These are phyloP conservation scores for Saccharomycopsis amapae DNA, from an alignment of 805 yeast species.

Conservation along the genomic window DNA sequence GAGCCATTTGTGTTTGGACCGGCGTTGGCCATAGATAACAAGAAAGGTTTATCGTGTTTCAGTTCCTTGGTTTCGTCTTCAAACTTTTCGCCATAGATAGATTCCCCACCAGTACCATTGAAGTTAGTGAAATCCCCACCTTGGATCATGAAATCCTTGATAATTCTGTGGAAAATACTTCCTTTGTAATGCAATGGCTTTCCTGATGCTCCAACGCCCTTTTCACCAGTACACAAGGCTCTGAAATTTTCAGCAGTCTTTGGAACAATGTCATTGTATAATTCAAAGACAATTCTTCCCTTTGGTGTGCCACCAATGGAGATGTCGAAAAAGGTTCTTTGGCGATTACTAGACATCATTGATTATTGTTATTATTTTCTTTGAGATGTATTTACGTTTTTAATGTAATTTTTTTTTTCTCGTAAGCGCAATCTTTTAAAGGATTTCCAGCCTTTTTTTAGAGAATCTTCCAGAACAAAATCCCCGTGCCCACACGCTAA, in stretches of 20 bases:
- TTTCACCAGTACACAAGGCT: slow-evolving; percentile 84
- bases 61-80: slow-evolving; percentile 83
- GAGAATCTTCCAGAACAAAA: no score
- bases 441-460: no score
- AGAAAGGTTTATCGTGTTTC: slow-evolving; percentile 76
- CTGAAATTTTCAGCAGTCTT: slow-evolving; percentile 87
- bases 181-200: slow-evolving; percentile 70
- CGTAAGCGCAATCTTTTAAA: no score
- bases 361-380: no score
- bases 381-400: no score
- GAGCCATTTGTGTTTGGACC: slow-evolving; percentile 96
- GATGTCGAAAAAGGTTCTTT: slow-evolving; percentile 73
- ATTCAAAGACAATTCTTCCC: slow-evolving; percentile 76
- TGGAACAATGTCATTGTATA: slow-evolving; percentile 70
- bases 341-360: slow-evolving; percentile 23
- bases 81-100: slow-evolving; percentile 76
- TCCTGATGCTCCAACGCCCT: slow-evolving; percentile 56
- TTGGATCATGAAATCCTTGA: slow-evolving; percentile 84
- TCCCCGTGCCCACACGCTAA: no score
- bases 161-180: slow-evolving; percentile 89
- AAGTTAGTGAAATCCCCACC: slow-evolving; percentile 86
- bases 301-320: slow-evolving; percentile 59
- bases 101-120: slow-evolving; percentile 75
- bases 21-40: slow-evolving; percentile 94
- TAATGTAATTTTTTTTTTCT: no score